Percentiles rank a stretch among this genome's conserved stretches.
Evolutionary conservation across 2,329 filamentous ascomycete species (phyloP).

Genomic region (Mollisiaceae sp.): DNA sequence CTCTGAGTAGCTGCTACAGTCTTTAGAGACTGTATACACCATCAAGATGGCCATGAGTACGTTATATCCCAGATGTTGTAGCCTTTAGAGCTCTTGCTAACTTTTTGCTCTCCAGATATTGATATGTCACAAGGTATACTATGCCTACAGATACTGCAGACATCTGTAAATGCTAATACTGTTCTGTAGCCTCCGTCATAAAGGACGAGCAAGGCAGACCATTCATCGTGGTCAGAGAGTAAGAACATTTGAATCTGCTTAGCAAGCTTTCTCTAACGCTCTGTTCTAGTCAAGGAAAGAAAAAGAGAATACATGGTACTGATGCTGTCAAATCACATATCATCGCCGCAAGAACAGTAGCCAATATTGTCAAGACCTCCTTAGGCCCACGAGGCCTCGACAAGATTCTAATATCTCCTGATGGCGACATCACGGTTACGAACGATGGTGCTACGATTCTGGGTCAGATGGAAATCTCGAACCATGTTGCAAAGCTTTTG

Average conservation of each 20-base stretch:
- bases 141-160: not conserved
- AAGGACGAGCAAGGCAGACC: slow-evolving; percentile 97
- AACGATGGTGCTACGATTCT: slow-evolving; percentile 99
- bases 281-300: slow-evolving; percentile 81
- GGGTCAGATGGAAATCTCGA: slow-evolving; percentile 97
- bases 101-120: slow-evolving; percentile 61
- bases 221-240: slow-evolving; percentile 99
- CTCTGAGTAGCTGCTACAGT: slow-evolving; percentile 19
- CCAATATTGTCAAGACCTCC: slow-evolving; percentile 97
- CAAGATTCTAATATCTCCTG: slow-evolving; percentile 98
- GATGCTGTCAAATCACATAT: slow-evolving; percentile 99
- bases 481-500: slow-evolving; percentile 95
- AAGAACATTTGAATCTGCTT: slow-evolving; percentile 48
- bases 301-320: slow-evolving; percentile 95
- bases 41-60: slow-evolving; percentile 65
- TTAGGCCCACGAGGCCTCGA: slow-evolving; percentile 94
- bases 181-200: slow-evolving; percentile 68
- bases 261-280: slow-evolving; percentile 34
- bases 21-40: slow-evolving; percentile 27
- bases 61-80: slow-evolving; percentile 40
- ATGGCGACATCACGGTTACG: slow-evolving; percentile 98
- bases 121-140: slow-evolving; percentile 81
- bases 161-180: slow-evolving; percentile 32
- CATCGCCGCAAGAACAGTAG: slow-evolving; percentile 91
- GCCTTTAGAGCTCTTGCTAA: slow-evolving; percentile 34